Evolutionary conservation across 192 early-diverging fungal genomes (phyloP).

Genomic region (Geranomyces michiganensis): DNA sequence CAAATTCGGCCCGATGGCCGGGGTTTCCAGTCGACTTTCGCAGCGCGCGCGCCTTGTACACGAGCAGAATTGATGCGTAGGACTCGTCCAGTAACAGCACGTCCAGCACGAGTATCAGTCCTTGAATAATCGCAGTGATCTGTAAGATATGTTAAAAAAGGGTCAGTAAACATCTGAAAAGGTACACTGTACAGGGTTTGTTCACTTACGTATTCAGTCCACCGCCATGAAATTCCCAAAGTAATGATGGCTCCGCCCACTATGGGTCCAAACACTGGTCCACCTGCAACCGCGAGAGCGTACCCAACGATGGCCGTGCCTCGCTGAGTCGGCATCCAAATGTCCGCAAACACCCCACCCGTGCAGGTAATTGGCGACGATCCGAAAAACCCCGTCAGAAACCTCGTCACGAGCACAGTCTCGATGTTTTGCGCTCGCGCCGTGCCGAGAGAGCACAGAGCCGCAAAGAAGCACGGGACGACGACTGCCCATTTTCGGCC

Average conservation of each 20-base stretch:
- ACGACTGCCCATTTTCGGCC: constrained; percentile 5
- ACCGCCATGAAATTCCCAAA: background rate
- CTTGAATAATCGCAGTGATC: constrained; percentile 3
- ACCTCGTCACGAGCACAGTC: constrained; percentile 2
- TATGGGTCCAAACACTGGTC: constrained; percentile 6
- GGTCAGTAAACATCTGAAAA: no score
- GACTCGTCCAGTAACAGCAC: constrained; percentile 4
- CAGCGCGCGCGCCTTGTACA: constrained; percentile 3
- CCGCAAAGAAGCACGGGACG: background rate
- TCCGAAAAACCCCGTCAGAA: constrained; percentile 9
- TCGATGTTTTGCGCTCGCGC: constrained; percentile 1
- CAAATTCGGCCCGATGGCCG: background rate
- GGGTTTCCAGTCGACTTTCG: constrained; percentile 1
- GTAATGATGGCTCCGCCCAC: constrained; percentile 4
- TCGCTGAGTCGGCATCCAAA: constrained; percentile 1
- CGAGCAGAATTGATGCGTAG: background rate
- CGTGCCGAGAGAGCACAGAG: background rate
- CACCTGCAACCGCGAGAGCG: constrained; percentile 1
- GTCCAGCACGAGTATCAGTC: constrained; percentile 1
- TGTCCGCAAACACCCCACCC: constrained; percentile 9
- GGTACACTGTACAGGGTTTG: no score
- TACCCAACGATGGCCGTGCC: constrained; percentile 2
- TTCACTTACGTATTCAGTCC: constrained; percentile 7
- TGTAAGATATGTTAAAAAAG: background rate
- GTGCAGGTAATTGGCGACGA: constrained; percentile 3